Base-by-base conservation (phyloP, 805 yeast species). In the Candida berthetii region DNA sequence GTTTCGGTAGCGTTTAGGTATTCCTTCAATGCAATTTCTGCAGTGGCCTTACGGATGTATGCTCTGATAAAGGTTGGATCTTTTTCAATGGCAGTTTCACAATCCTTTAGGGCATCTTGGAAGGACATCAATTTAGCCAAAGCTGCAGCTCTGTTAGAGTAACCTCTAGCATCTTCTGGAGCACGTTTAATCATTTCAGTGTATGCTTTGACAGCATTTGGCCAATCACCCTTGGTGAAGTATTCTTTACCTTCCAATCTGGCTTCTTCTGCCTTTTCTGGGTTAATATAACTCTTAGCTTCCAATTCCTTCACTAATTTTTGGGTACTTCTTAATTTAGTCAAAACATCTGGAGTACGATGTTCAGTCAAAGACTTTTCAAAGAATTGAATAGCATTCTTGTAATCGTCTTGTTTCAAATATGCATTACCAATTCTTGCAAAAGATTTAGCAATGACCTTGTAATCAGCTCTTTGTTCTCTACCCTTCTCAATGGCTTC, bases 61-160 rank as follows among this genome's bases (percentile, higher is more conserved):
- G 98, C 99, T 69, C 96, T 85, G 57, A 91, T 73, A 65, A 93
- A 93, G 17, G 70, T 65, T 36, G 96, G 96, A 64, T 93, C 98
- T 52, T 80, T 78, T 60, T 76, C 79, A 54, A 93, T 86, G 31
- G 99, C 99, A 44, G 68, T 62, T 57, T 91, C 86, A 71, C 97
- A 89, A 67, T 93, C 99, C 54, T 76, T 75, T 43, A 93, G 82
- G 15, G 96, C 97, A 52, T 91, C 98, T 16, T 97, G 97, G 85
- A 91, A 93, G 11, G 96, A 87, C 85, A 91, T 79, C 52, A 93
- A 77, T 66, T 93, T 93, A 37, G 96, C 82, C 60, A 85, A 76
- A 2, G 96, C 96, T 32, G 99, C 99, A 40, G 99, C 99, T 68
- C 99, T 85, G 71, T 93, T 93, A 29, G 96, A 89, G 65, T 89